Evolutionary conservation across 2,329 filamentous ascomycete species (phyloP).

Genomic region (Trichoderma hamatum): DNA sequence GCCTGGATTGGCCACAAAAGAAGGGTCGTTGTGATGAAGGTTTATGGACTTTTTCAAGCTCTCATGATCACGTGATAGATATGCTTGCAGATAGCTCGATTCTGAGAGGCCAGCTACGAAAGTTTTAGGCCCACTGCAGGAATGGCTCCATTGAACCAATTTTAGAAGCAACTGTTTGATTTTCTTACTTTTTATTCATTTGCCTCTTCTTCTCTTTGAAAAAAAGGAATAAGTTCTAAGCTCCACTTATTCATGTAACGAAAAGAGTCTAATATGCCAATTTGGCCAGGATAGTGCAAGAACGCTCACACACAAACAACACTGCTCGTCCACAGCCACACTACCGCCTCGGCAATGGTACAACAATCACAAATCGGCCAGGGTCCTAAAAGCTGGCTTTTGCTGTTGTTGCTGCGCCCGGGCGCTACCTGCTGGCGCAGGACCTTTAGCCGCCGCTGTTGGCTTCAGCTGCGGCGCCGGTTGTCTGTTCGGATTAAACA

Average conservation of each 20-base stretch:
- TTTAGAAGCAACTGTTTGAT: neutral
- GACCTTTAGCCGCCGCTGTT: neutral
- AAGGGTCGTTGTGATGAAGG: conserved; percentile 22
- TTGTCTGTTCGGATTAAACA: conserved; percentile 57
- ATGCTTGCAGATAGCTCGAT: conserved; percentile 24
- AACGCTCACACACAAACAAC: conserved; percentile 14
- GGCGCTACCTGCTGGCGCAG: conserved; percentile 30
- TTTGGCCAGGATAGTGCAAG: neutral
- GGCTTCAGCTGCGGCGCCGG: conserved; percentile 32
- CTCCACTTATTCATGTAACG: neutral
- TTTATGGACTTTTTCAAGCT: conserved; percentile 33
- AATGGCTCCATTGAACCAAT: neutral
- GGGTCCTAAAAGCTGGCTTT: conserved; percentile 51
- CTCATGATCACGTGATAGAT: conserved; percentile 38
- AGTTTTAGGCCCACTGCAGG: conserved; percentile 3
- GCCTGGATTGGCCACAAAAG: conserved; percentile 28
- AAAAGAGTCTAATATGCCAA: neutral
- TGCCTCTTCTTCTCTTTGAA: neutral
- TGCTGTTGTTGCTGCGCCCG: conserved; percentile 38
- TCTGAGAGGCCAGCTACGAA: conserved; percentile 28
- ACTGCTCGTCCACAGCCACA: neutral
- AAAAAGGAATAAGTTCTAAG: neutral
- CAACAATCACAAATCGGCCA: conserved; percentile 53
- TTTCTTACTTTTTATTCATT: neutral
- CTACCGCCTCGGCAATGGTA: conserved; percentile 1